Percentiles rank a stretch among this genome's conserved stretches.
phyloP scores from a whole-genome alignment of 148 eudicot genomes.

The Rheum nobile region DNA sequence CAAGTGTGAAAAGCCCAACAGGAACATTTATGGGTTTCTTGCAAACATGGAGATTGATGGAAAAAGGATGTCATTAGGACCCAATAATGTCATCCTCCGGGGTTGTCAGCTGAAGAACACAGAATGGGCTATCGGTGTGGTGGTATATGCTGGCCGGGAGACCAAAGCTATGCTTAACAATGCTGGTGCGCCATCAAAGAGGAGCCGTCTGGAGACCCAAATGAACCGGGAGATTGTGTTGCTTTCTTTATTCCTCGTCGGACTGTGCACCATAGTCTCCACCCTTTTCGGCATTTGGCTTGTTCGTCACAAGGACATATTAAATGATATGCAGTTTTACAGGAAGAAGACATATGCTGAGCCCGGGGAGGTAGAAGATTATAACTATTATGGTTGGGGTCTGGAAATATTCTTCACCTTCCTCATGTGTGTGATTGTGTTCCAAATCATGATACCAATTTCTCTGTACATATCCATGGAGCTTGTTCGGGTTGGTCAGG shows the following conservation, averaged over 20 bases:
- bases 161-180: slow-evolving; percentile 98
- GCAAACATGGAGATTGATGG: slow-evolving; percentile 88
- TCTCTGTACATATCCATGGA: slow-evolving; percentile 98
- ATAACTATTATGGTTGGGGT: slow-evolving; percentile 74
- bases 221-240: slow-evolving; percentile 82
- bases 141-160: slow-evolving; percentile 85
- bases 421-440: slow-evolving; percentile 95
- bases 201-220: slow-evolving; percentile 84
- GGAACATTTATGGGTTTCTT: slow-evolving; percentile 92
- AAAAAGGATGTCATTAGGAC: slow-evolving; percentile 84
- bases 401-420: slow-evolving; percentile 82
- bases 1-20: slow-evolving; percentile 90
- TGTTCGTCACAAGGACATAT: slow-evolving; percentile 51
- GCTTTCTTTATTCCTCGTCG: slow-evolving; percentile 70
- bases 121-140: slow-evolving; percentile 80
- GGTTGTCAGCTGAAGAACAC: slow-evolving; percentile 98
- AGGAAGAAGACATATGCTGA: slow-evolving; percentile 55
- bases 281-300: slow-evolving; percentile 76
- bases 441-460: slow-evolving; percentile 95
- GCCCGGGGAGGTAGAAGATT: slow-evolving; percentile 25
- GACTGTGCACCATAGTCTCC: slow-evolving; percentile 63
- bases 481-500: slow-evolving; percentile 98
- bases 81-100: slow-evolving; percentile 82
- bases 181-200: slow-evolving; percentile 96
- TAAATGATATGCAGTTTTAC: slow-evolving; percentile 58